phyloP scores from a whole-genome alignment of 108 stramenopile genomes.

The Asterionellopsis glacialis region DNA sequence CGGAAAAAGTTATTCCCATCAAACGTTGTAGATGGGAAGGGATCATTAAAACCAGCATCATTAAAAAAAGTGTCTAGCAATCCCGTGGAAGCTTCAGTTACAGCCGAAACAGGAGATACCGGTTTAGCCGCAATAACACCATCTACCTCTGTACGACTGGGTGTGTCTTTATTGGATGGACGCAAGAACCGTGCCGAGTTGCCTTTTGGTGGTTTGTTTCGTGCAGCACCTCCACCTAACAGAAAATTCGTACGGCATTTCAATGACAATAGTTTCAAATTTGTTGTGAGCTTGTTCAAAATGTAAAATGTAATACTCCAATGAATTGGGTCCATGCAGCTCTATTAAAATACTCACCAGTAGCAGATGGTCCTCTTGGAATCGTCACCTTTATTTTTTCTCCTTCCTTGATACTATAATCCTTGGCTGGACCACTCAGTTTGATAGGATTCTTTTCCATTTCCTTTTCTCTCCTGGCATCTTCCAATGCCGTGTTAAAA shows the following conservation, averaged over 20 bases:
- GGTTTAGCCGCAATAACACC: neutral
- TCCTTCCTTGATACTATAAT: constrained; percentile 91
- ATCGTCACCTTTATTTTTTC: constrained; percentile 80
- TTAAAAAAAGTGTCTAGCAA: neutral
- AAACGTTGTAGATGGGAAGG: neutral
- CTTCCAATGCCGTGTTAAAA: constrained; percentile 94
- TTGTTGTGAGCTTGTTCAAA: neutral
- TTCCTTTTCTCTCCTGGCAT: constrained; percentile 74
- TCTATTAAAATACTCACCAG: neutral
- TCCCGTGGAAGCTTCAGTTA: neutral
- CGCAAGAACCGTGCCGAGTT: neutral
- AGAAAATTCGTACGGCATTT: neutral
- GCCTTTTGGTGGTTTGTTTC: neutral
- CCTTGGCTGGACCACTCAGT: constrained; percentile 39
- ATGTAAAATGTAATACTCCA: neutral
- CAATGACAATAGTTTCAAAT: neutral
- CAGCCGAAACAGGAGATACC: neutral
- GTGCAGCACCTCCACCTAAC: neutral
- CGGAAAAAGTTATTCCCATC: neutral
- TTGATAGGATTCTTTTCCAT: constrained; percentile 48
- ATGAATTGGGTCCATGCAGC: neutral
- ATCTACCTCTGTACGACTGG: neutral
- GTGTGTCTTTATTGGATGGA: constrained; percentile 8
- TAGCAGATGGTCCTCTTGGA: constrained; percentile 18
- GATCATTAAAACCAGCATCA: neutral